Base-by-base conservation (phyloP, 2,329 filamentous ascomycete genomes). In the Rosellinia necatrix region DNA sequence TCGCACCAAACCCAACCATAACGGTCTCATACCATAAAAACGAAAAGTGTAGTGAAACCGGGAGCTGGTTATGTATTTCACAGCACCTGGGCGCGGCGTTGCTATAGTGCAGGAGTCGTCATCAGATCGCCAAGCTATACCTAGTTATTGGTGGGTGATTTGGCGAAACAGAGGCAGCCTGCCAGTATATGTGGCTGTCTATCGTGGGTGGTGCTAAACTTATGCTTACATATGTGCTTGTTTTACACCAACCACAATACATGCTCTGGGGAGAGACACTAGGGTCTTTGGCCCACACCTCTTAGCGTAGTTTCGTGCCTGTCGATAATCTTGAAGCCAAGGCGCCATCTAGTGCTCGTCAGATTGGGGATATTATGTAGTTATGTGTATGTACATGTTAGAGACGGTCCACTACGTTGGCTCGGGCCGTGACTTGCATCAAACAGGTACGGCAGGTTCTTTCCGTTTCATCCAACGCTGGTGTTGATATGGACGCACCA, bases 401-500 rank as follows among this genome's bases (percentile, higher is more conserved):
- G 22, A 44, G 30, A 32, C 22, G 30, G 38, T 38, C 17, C 50
- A 54, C 44, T 3, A 37, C 50, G 12, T 50, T 34, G 15, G 4
- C 49, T 29, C 49, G 32, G 44, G 25, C 44, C 37, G 49, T 44
- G 38, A 32, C 22, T 17, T 54, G 46, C 40, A 51, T 47, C 24
- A 8, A 40, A 34, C 15, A 9, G n/a, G 27, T 30, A 21, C 17
- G 13, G 4, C 13, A 22, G 7, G 32, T 35, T n/a, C 5, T 9
- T 17, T 35, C 24, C 13, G 15, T 40, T 25, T 53, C 13, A 15
- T 5, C 13, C 27, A 13, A 30, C 27, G 27, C 27, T 13, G 27
- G 13, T 10, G 17, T 15, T 19, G 19, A 17, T 35, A 19, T 17
- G 6, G 34, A 22, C 17, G 30, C 15, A n/a, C 30, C 6, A n/a